phyloP scores from a whole-genome alignment of 2,329 filamentous ascomycete genomes.

The Cladosporium sp. region DNA sequence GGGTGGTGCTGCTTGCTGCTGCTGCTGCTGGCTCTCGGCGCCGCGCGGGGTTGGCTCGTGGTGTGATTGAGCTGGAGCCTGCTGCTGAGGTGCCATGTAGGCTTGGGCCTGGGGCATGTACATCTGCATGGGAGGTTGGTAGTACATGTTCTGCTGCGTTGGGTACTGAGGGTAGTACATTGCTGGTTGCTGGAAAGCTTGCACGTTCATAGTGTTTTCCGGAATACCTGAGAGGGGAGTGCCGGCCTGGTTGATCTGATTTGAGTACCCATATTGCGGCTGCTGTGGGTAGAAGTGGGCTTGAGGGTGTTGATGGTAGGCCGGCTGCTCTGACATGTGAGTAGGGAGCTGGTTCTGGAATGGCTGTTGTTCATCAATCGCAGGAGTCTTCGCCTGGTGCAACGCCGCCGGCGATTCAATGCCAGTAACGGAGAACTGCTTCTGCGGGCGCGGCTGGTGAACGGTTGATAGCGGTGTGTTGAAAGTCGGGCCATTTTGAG shows the following conservation, averaged over 20 bases:
- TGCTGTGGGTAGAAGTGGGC: slow-evolving; percentile 52
- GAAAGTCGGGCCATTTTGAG: slow-evolving; percentile 59
- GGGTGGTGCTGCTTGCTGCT: background rate
- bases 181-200: slow-evolving; percentile 72
- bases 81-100: slow-evolving; percentile 32
- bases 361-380: slow-evolving; percentile 68
- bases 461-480: slow-evolving; percentile 69
- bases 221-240: slow-evolving; percentile 90
- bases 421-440: slow-evolving; percentile 86
- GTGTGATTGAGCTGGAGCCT: slow-evolving; percentile 30
- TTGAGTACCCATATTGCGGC: slow-evolving; percentile 57
- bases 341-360: slow-evolving; percentile 94
- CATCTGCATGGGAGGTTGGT: slow-evolving; percentile 49
- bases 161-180: slow-evolving; percentile 63
- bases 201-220: slow-evolving; percentile 86
- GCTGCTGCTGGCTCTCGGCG: slow-evolving; percentile 32
- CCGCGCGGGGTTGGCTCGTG: background rate
- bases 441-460: slow-evolving; percentile 93
- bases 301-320: slow-evolving; percentile 50
- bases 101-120: slow-evolving; percentile 31
- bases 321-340: slow-evolving; percentile 61
- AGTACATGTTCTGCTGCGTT: slow-evolving; percentile 66
- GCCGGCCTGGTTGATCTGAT: slow-evolving; percentile 69
- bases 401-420: slow-evolving; percentile 79
- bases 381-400: slow-evolving; percentile 46